Conservation (phyloP, 345 rosid species). For the Citrus sp. region DNA sequence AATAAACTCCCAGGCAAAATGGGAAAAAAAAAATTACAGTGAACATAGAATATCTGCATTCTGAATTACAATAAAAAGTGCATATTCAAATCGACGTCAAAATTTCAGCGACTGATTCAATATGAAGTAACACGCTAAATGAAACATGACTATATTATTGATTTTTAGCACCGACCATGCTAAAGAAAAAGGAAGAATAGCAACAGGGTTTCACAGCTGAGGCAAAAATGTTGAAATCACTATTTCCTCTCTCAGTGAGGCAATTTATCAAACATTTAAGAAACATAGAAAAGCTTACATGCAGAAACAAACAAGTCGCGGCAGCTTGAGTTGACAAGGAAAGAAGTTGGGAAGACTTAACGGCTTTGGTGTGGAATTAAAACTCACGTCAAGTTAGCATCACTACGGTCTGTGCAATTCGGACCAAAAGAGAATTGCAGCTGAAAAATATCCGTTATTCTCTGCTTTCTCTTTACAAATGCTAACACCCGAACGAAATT, state of each 20-base stretch:
- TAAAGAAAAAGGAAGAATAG: neutral
- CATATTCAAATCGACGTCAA: neutral
- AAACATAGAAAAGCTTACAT: neutral
- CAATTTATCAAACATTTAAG: conserved; percentile 24
- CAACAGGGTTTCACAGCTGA: neutral
- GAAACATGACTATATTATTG: neutral
- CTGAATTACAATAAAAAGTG: neutral
- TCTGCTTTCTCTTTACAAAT: neutral
- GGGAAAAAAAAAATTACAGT: neutral
- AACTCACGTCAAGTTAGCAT: neutral
- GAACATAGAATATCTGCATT: neutral
- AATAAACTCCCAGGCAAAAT: neutral
- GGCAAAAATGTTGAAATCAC: neutral
- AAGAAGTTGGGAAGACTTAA: neutral
- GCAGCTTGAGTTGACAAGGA: neutral
- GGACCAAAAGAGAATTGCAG: neutral
- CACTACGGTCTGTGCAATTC: neutral
- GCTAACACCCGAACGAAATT: neutral
- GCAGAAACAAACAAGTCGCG: neutral
- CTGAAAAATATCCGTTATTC: neutral
- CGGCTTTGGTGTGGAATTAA: neutral
- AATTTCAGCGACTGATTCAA: neutral
- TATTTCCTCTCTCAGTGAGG: neutral
- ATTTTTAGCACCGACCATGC: neutral
- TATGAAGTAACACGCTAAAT: neutral